Evolutionary conservation across 768 basidiomycete species (phyloP).

Genomic region (Boletales sp.): DNA sequence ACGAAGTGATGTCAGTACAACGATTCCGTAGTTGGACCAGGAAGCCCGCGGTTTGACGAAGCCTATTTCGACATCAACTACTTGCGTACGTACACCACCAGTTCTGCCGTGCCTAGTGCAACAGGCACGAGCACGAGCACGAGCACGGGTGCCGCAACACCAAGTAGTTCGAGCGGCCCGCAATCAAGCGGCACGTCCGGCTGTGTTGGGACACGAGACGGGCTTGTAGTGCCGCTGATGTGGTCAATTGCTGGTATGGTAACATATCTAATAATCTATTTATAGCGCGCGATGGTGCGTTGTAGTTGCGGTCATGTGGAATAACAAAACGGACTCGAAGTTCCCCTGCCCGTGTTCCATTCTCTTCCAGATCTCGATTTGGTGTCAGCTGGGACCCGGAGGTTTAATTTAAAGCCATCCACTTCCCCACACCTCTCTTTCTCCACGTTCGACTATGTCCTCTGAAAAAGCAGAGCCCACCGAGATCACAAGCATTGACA

Average conservation of each 20-base stretch:
- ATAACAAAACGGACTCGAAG: neutral
- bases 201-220: neutral
- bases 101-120: neutral
- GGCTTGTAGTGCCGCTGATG: no score
- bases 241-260: no score
- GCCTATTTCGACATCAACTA: slow-evolving; percentile 70
- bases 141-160: neutral
- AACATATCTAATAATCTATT: neutral
- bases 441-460: slow-evolving; percentile 4
- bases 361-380: no score
- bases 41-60: slow-evolving; percentile 50
- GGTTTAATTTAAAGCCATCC: no score
- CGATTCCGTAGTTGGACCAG: slow-evolving; percentile 53
- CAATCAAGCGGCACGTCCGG: neutral
- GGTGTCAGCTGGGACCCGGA: no score
- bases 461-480: slow-evolving; percentile 9
- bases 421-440: no score
- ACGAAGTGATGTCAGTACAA: slow-evolving; percentile 36
- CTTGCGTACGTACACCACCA: slow-evolving; percentile 54
- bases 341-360: no score
- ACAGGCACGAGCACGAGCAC: neutral
- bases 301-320: neutral
- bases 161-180: neutral
- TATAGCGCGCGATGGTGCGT: neutral
- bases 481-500: slow-evolving; percentile 7